Base-by-base conservation (phyloP, 371 early-diverging fungal genomes). In the Chytridiales sp. region DNA sequence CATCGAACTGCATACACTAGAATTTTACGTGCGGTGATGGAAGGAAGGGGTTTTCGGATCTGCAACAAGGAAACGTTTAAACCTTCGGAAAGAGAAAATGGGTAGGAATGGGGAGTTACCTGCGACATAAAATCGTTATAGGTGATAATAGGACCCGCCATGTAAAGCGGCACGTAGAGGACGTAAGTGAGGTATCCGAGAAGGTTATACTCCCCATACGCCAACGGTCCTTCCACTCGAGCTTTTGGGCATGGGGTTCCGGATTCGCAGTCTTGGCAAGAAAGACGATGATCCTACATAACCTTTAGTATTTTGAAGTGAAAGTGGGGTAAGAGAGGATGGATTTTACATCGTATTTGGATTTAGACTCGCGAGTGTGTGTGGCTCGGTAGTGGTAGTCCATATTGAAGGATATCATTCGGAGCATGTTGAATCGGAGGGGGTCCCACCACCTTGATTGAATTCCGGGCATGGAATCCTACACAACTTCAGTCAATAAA, bases 71-170 rank as follows among this genome's bases (percentile, higher is more conserved):
- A n/a, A n/a, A n/a, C n/a, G 38, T 38, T 9, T 11, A 38, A 11
- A 38, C 11, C n/a, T 38, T 38, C 9, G n/a, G 38, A 11, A 38
- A 38, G 38, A n/a, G n/a, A 38, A 38, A 38, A 38, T 11, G 38
- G 11, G n/a, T 38, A 38, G 11, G 38, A 38, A 9, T 9, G n/a
- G 38, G n/a, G 38, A 38, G n/a, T 58, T 78, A 88, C 89, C 78
- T 95, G 95, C 35, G 86, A 82, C 3, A 89, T 67, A 68, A 91
- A 96, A 59, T 91, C 86, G 72, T 96, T 96, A 74, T 85, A 97
- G 0, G 94, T 87, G 59, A 95, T 87, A 48, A 97, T 94, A 6
- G 98, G 98, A 0, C 98, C 98, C 27, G 96, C 93, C 34, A 95
- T 70, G 58, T 90, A 94, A 32, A 97, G 78, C 0, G 98, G 98